phyloP scores from a whole-genome alignment of 768 basidiomycete genomes.

The Lentinula raphanica region DNA sequence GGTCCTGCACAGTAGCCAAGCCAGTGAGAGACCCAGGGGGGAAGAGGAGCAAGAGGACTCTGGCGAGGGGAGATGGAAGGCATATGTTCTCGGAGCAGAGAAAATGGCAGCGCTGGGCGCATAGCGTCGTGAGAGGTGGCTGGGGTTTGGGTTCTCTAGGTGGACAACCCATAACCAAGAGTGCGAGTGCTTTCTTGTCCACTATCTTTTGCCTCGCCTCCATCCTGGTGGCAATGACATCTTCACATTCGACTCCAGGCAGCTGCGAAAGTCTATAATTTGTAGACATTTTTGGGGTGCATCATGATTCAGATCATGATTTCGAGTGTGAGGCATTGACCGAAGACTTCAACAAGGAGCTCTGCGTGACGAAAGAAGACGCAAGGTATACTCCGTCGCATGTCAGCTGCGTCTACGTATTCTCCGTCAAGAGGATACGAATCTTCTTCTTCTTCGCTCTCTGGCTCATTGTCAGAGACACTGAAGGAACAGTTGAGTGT shows the following conservation, averaged over 20 bases:
- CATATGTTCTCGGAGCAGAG: not conserved
- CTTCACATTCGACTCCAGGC: constrained; percentile 88
- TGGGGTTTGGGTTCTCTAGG: too few relatives aligned
- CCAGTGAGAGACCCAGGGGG: not conserved
- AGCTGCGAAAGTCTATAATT: constrained; percentile 62
- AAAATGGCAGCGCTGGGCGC: not conserved
- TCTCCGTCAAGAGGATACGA: constrained; percentile 91
- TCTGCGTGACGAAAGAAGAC: not conserved
- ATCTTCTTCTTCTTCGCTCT: constrained; percentile 65
- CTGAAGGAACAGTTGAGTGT: constrained; percentile 19
- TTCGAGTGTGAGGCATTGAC: constrained; percentile 7
- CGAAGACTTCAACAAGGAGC: constrained; percentile 9
- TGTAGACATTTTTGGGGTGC: not conserved
- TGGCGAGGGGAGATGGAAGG: not conserved
- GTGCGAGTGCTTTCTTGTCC: constrained; percentile 66
- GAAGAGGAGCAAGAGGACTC: not conserved
- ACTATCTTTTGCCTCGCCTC: constrained; percentile 70
- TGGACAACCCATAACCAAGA: constrained; percentile 71
- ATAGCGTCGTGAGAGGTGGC: too few relatives aligned
- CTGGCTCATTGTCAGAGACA: constrained; percentile 49
- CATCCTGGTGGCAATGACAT: constrained; percentile 70
- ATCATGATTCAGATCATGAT: constrained; percentile 13
- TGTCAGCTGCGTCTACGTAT: constrained; percentile 81
- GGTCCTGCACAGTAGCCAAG: not conserved
- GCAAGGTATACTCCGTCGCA: constrained; percentile 49